phyloP scores from a whole-genome alignment of 2,329 filamentous ascomycete species.

The Apiospora aurea region DNA sequence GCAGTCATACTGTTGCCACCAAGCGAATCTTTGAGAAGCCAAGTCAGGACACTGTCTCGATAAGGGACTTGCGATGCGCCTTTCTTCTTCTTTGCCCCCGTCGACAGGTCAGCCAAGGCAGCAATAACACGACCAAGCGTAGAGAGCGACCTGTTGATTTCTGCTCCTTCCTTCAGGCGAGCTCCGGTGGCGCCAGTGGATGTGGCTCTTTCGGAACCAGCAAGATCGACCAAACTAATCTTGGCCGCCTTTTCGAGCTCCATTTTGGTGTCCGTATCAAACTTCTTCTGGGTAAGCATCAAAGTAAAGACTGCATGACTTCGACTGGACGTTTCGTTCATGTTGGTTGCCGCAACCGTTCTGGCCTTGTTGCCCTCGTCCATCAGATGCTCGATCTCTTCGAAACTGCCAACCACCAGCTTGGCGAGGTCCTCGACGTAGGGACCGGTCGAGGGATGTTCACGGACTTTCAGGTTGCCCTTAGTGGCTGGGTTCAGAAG shows the following conservation, averaged over 20 bases:
- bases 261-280: constrained; percentile 93
- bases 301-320: constrained; percentile 98
- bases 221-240: constrained; percentile 96
- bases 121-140: constrained; percentile 98
- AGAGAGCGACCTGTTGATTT: constrained; percentile 96
- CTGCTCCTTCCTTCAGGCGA: constrained; percentile 93
- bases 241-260: constrained; percentile 97
- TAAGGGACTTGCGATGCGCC: constrained; percentile 84
- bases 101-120: constrained; percentile 88
- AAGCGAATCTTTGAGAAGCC: constrained; percentile 94
- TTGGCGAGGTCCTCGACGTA: constrained; percentile 99
- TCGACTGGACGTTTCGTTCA: constrained; percentile 99
- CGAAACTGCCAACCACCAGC: constrained; percentile 88
- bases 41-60: constrained; percentile 94
- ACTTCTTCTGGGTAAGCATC: constrained; percentile 91
- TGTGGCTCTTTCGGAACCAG: constrained; percentile 95
- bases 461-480: constrained; percentile 94
- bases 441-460: constrained; percentile 95
- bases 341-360: constrained; percentile 98
- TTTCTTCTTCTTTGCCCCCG: constrained; percentile 82
- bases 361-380: constrained; percentile 98
- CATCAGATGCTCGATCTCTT: constrained; percentile 97
- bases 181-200: constrained; percentile 97
- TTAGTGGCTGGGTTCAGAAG: constrained; percentile 94
- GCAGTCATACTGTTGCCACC: constrained; percentile 99